phyloP scores from a whole-genome alignment of 2,329 filamentous ascomycete species.

The Hirsutella rhossiliensis region DNA sequence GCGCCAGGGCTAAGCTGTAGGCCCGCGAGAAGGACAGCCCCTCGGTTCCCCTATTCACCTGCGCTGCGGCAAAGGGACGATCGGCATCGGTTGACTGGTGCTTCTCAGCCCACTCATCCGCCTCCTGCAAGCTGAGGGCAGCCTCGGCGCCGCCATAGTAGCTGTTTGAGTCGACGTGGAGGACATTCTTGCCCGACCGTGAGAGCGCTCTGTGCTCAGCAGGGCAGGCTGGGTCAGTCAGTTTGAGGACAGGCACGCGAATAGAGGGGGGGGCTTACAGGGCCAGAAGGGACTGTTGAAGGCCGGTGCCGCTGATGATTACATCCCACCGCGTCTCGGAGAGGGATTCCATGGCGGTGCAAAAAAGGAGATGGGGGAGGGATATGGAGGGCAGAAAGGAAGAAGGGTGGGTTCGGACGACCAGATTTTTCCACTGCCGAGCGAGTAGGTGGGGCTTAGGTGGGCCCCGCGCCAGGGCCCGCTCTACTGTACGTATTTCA shows the following conservation, averaged over 20 bases:
- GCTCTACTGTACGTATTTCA: not conserved
- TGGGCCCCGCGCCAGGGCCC: not conserved
- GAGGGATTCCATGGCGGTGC: slow-evolving; percentile 55
- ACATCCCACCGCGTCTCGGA: slow-evolving; percentile 68
- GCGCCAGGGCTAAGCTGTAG: slow-evolving; percentile 75
- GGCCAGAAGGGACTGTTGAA: slow-evolving; percentile 69
- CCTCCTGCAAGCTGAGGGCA: slow-evolving; percentile 73
- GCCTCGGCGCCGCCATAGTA: slow-evolving; percentile 85
- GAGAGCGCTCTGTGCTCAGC: slow-evolving; percentile 64
- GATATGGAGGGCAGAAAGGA: slow-evolving; percentile 4
- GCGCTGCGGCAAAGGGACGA: slow-evolving; percentile 14
- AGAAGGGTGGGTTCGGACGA: not conserved
- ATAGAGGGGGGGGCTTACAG: slow-evolving; percentile 44
- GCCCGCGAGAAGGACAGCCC: slow-evolving; percentile 53
- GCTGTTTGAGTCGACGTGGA: slow-evolving; percentile 78
- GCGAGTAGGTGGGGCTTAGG: not conserved
- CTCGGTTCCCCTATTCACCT: slow-evolving; percentile 23
- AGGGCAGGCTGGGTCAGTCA: slow-evolving; percentile 17
- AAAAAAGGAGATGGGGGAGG: slow-evolving; percentile 3
- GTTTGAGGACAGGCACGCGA: slow-evolving; percentile 16
- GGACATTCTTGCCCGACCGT: slow-evolving; percentile 78
- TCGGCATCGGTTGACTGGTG: slow-evolving; percentile 14
- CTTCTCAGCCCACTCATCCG: slow-evolving; percentile 56
- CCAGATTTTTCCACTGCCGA: slow-evolving; percentile 7
- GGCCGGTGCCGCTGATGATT: slow-evolving; percentile 65